Conservation (phyloP, 192 early-diverging fungal genomes). For the Coemansia umbellata region DNA sequence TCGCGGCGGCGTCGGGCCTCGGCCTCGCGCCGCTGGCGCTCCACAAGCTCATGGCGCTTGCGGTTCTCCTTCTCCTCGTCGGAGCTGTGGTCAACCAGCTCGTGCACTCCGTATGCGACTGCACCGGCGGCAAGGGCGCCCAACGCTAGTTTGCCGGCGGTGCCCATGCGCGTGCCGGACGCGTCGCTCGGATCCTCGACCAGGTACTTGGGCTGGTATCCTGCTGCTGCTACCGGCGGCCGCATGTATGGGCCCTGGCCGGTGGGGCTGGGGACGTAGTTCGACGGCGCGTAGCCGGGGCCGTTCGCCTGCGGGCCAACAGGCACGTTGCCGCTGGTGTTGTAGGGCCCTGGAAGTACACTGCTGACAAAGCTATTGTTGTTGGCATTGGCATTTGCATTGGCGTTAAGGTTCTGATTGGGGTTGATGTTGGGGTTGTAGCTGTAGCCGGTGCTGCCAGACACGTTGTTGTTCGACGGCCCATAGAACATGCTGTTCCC, state of each 20-base stretch:
- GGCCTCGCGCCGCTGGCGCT: constrained; percentile 22
- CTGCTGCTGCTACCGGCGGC: constrained; percentile 1
- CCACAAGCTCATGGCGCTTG: constrained; percentile 5
- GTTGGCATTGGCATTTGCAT: background rate
- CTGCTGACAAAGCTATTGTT: constrained; percentile 1
- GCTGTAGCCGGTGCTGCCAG: constrained; percentile 4
- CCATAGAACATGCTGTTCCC: background rate
- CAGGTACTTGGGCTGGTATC: background rate
- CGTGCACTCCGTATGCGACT: constrained; percentile 43
- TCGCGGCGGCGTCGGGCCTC: constrained; percentile 28
- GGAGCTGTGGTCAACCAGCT: constrained; percentile 8
- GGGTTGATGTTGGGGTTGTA: constrained; percentile 2
- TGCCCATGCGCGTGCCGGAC: constrained; percentile 9
- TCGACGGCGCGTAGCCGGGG: background rate
- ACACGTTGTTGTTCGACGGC: background rate
- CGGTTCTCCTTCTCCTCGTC: constrained; percentile 10
- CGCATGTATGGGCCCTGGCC: constrained; percentile 11
- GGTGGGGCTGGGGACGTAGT: constrained; percentile 12
- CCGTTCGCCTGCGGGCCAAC: background rate
- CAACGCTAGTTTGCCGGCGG: constrained; percentile 23
- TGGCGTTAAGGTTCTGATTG: background rate
- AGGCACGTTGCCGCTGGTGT: constrained; percentile 3
- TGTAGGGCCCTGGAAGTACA: constrained; percentile 5
- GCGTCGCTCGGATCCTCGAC: background rate
- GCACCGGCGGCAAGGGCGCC: constrained; percentile 40